Conservation (phyloP, 352 stramenopile genomes). For the Elongisporangium anandrum region DNA sequence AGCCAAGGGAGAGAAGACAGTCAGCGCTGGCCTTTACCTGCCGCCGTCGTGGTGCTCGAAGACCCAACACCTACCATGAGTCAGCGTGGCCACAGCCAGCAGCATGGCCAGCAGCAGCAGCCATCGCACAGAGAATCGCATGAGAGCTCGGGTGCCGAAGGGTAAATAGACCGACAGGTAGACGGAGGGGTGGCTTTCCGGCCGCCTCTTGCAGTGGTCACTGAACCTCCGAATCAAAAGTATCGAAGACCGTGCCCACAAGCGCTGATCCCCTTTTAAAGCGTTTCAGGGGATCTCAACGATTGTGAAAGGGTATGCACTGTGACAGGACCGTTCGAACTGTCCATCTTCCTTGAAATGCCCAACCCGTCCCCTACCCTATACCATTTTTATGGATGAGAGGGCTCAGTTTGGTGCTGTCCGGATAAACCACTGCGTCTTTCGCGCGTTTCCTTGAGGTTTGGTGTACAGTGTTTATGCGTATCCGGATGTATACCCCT, state of each 20-base stretch:
- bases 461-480: background rate
- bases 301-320: background rate
- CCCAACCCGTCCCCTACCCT: background rate
- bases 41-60: too few species aligned
- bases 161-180: constrained; percentile 6
- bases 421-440: background rate
- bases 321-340: background rate
- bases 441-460: background rate
- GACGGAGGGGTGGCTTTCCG: constrained; percentile 1
- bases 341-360: background rate
- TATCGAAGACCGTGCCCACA: background rate
- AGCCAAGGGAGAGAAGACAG: background rate
- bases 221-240: background rate
- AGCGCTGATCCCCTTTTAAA: background rate
- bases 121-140: background rate
- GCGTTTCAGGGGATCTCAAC: background rate
- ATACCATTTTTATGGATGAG: background rate
- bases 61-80: background rate
- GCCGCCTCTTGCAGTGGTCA: constrained; percentile 5
- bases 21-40: background rate
- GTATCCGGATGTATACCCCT: background rate
- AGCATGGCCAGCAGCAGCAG: background rate
- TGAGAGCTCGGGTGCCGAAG: background rate
- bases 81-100: background rate
- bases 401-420: background rate